phyloP scores from a whole-genome alignment of 2,329 filamentous ascomycete species.

The Hymenoscyphus fraxineus region DNA sequence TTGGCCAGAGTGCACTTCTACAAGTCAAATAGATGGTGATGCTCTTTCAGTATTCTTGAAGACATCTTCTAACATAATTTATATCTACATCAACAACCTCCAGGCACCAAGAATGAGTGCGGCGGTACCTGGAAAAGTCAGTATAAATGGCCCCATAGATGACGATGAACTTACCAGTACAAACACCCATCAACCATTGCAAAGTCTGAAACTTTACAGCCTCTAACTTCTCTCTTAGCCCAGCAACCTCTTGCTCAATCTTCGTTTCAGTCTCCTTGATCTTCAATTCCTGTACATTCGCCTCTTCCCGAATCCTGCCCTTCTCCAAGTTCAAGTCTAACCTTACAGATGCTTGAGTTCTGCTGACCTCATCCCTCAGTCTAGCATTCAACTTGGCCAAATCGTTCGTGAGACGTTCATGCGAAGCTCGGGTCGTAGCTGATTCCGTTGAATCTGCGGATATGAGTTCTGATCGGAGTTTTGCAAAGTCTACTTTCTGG shows the following conservation, averaged over 20 bases:
- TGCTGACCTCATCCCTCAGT: constrained; percentile 86
- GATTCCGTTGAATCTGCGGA: constrained; percentile 89
- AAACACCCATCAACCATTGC: constrained; percentile 94
- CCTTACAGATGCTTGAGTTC: constrained; percentile 88
- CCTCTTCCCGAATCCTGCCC: constrained; percentile 92
- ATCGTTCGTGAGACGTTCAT: constrained; percentile 91
- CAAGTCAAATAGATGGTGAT: too few relatives aligned
- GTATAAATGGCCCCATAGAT: constrained; percentile 1
- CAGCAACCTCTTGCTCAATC: constrained; percentile 96
- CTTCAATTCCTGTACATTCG: constrained; percentile 93
- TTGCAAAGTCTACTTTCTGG: constrained; percentile 96
- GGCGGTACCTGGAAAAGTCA: constrained; percentile 44
- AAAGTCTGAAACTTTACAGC: constrained; percentile 97
- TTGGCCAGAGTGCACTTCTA: background rate
- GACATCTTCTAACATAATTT: constrained; percentile 17
- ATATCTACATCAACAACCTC: constrained; percentile 69
- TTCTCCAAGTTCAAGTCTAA: constrained; percentile 96
- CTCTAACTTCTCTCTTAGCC: constrained; percentile 85
- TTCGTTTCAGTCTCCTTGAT: constrained; percentile 98
- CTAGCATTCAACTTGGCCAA: constrained; percentile 88
- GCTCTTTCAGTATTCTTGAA: background rate
- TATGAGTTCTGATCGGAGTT: constrained; percentile 89
- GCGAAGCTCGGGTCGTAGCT: constrained; percentile 79
- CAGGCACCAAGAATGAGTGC: constrained; percentile 66
- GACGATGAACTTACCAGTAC: constrained; percentile 45